phyloP scores from a whole-genome alignment of 148 eudicot species.

The Fallopia convolvulus region DNA sequence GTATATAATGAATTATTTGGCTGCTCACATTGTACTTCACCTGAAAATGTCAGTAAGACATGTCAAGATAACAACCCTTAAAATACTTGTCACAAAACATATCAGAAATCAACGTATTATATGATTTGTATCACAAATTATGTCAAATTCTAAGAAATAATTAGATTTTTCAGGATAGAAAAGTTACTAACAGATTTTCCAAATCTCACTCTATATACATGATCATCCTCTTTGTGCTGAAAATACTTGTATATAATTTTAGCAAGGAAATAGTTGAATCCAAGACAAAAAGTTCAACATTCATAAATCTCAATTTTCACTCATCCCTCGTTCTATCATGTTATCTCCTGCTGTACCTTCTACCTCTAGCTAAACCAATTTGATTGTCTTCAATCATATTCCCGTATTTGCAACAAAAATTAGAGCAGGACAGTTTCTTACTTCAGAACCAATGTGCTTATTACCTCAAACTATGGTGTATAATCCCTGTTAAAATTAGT shows the following conservation, averaged over 20 bases:
- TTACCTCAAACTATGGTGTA: neutral
- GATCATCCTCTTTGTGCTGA: neutral
- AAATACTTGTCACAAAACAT: neutral
- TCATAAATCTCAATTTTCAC: neutral
- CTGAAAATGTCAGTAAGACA: conserved; percentile 27
- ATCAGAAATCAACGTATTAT: neutral
- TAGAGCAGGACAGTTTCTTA: neutral
- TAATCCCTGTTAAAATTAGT: neutral
- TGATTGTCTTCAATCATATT: neutral
- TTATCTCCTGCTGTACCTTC: neutral
- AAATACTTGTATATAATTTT: neutral
- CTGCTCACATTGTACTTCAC: conserved; percentile 93
- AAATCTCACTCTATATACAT: neutral
- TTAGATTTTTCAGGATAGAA: neutral
- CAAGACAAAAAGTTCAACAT: neutral
- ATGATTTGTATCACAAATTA: neutral
- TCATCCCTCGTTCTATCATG: neutral
- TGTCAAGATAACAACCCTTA: neutral
- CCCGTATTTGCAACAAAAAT: neutral
- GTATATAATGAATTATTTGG: conserved; percentile 97
- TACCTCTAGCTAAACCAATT: neutral
- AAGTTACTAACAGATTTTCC: neutral
- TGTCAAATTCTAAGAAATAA: neutral
- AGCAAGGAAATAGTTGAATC: neutral
- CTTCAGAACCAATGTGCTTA: neutral